Percentiles rank a stretch among this genome's conserved stretches.
These are phyloP conservation scores for Geopyxis carbonaria DNA, from an alignment of 495 filamentous ascomycete species.

Conservation along the genomic window DNA sequence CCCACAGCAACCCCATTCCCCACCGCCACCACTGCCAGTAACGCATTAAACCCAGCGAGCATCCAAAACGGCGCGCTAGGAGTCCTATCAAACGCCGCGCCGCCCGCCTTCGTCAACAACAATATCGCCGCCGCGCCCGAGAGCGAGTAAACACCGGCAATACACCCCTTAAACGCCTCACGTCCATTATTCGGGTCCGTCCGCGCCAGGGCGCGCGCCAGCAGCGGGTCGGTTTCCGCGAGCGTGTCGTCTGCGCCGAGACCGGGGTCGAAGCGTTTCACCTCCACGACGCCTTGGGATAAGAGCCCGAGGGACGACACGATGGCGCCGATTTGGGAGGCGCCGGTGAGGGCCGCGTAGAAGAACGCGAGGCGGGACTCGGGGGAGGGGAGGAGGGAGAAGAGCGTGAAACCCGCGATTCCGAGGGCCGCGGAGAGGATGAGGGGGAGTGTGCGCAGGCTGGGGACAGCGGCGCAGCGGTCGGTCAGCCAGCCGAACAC, in stretches of 20 bases:
- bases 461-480: constrained; percentile 31
- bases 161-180: constrained; percentile 63
- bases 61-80: constrained; percentile 75
- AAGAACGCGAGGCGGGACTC: constrained; percentile 51
- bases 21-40: constrained; percentile 37
- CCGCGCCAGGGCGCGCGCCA: constrained; percentile 18
- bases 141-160: constrained; percentile 83
- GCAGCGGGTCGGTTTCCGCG: constrained; percentile 17
- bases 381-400: constrained; percentile 53
- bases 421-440: constrained; percentile 52
- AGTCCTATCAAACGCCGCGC: constrained; percentile 57
- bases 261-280: constrained; percentile 1
- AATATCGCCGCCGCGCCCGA: constrained; percentile 84
- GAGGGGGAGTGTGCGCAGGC: constrained; percentile 51
- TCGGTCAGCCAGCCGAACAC: constrained; percentile 67
- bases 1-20: neutral
- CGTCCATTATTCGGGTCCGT: constrained; percentile 9
- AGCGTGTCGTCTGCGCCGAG: constrained; percentile 10
- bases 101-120: constrained; percentile 82
- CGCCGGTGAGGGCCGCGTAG: constrained; percentile 61
- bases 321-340: constrained; percentile 88
- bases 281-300: constrained; percentile 56
- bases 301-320: constrained; percentile 81
- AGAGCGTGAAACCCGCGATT: constrained; percentile 54
- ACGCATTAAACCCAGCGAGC: constrained; percentile 71